A percentile compares a stretch with the other conserved stretches of the same genome.
These are phyloP conservation scores for Amanita inopinata DNA, from an alignment of 768 basidiomycete species.

Conservation along the genomic window DNA sequence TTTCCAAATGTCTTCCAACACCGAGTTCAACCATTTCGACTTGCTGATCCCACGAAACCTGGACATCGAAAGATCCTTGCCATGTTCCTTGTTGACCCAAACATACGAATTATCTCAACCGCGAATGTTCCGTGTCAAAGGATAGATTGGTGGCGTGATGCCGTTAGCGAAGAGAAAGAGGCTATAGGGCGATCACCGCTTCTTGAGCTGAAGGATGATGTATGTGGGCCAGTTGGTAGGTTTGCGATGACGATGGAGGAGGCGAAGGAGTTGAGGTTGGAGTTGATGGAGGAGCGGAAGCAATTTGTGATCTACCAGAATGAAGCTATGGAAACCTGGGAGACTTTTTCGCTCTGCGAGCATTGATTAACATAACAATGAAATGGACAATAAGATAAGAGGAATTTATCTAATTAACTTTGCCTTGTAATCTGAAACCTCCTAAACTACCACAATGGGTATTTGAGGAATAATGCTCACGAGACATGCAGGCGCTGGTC, in stretches of 20 bases:
- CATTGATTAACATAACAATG: too few relatives aligned
- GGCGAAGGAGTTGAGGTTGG: constrained; percentile 15
- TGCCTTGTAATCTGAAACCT: too few relatives aligned
- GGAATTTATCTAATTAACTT: too few relatives aligned
- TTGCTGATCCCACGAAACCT: constrained; percentile 21
- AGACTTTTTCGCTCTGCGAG: constrained; percentile 15
- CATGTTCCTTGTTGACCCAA: constrained; percentile 27
- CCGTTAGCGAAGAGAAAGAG: constrained; percentile 4
- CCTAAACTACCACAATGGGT: too few relatives aligned
- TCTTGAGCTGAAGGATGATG: constrained; percentile 15
- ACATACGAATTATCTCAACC: constrained; percentile 17
- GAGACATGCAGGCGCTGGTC: too few relatives aligned
- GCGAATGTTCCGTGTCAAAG: constrained; percentile 20
- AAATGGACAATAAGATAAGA: too few relatives aligned
- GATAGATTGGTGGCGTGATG: constrained; percentile 16
- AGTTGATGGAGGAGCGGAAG: constrained; percentile 21
- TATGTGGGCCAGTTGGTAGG: constrained; percentile 13
- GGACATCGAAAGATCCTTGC: constrained; percentile 28
- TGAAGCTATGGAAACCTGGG: constrained; percentile 5
- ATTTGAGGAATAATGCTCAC: too few relatives aligned
- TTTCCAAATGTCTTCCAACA: constrained; percentile 28
- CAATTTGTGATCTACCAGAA: constrained; percentile 12
- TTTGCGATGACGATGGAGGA: constrained; percentile 17
- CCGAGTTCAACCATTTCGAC: constrained; percentile 20
- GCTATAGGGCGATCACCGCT: constrained; percentile 14